Evolutionary conservation across 108 stramenopile species (phyloP).

Genomic region (Cyclostephanos tholiformis): DNA sequence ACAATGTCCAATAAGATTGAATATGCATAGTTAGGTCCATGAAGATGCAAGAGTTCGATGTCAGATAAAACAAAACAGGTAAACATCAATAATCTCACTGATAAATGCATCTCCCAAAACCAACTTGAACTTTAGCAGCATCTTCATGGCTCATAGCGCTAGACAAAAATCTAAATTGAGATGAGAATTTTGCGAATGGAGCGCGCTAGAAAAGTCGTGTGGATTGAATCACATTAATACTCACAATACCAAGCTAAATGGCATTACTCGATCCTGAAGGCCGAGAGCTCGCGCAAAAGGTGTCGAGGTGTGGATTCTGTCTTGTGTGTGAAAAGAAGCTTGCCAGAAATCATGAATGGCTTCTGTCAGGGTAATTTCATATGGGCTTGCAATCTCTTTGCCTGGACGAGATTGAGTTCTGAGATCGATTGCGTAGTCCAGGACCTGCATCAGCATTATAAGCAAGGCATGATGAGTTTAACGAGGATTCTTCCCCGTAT

Average conservation of each 20-base stretch:
- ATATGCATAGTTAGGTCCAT: no score
- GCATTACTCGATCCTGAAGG: conserved; percentile 83
- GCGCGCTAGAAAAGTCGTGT: conserved; percentile 2
- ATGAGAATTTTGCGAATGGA: conserved; percentile 4
- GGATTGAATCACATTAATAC: neutral
- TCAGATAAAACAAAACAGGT: neutral
- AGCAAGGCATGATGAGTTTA: neutral
- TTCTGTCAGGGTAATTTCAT: conserved; percentile 80
- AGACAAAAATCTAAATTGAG: conserved; percentile 54
- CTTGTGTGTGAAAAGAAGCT: conserved; percentile 82
- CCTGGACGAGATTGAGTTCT: conserved; percentile 61
- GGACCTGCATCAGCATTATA: conserved; percentile 19
- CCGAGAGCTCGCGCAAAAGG: conserved; percentile 86
- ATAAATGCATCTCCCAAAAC: conserved; percentile 72
- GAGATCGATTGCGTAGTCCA: conserved; percentile 69
- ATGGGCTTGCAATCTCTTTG: conserved; percentile 67
- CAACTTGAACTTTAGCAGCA: conserved; percentile 85
- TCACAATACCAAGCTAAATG: conserved; percentile 64
- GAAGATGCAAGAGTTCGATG: no score
- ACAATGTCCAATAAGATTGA: neutral
- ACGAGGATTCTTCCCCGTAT: neutral
- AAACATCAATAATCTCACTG: conserved; percentile 15
- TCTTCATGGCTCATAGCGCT: conserved; percentile 86
- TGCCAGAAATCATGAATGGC: conserved; percentile 82
- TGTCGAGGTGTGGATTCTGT: conserved; percentile 83